phyloP scores from a whole-genome alignment of 441 rosid genomes.

The Populus tomentosa region DNA sequence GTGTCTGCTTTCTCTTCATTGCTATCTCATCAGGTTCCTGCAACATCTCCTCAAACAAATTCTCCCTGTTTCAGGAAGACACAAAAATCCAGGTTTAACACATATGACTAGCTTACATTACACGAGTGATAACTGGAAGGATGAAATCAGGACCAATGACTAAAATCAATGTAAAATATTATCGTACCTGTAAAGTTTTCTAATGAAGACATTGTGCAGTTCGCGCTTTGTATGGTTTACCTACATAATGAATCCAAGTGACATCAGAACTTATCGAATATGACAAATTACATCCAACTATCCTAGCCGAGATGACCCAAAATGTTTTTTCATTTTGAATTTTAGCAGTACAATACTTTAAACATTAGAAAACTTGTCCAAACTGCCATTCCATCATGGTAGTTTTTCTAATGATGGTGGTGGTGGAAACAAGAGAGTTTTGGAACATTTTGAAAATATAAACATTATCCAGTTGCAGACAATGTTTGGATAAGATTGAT shows the following conservation, averaged over 20 bases:
- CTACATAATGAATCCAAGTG: conserved; percentile 27
- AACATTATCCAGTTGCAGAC: not conserved
- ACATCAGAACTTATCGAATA: not conserved
- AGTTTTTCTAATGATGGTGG: not conserved
- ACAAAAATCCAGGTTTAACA: conserved; percentile 11
- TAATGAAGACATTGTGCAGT: conserved; percentile 72
- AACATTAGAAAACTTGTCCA: not conserved
- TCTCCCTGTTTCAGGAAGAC: conserved; percentile 63
- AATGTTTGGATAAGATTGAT: not conserved
- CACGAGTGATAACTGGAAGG: not conserved
- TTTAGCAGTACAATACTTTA: not conserved
- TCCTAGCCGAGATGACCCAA: not conserved
- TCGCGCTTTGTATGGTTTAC: conserved; percentile 90
- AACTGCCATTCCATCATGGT: not conserved
- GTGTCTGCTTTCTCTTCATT: conserved; percentile 76
- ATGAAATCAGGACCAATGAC: not conserved
- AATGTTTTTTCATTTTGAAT: not conserved
- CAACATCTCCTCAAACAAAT: conserved; percentile 97
- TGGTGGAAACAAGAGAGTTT: not conserved
- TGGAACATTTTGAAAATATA: not conserved
- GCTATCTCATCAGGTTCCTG: conserved; percentile 98
- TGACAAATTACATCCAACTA: not conserved
- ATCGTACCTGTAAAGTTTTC: conserved; percentile 58
- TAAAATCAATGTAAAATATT: not conserved
- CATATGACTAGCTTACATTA: not conserved